Conservation (phyloP, 148 eudicot species). For the Limonium bicolor region DNA sequence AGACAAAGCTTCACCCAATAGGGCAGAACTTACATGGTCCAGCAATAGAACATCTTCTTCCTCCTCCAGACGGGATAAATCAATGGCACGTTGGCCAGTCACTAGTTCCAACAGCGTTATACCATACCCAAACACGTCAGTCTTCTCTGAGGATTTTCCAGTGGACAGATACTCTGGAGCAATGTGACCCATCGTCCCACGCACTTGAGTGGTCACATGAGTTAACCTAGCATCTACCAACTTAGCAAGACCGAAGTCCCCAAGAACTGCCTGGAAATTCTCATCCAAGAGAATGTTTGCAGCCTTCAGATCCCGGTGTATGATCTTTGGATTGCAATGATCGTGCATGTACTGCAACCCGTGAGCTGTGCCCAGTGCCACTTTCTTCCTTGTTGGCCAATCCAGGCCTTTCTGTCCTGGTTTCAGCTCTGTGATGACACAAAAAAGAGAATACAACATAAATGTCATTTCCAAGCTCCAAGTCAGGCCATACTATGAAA, state of each 20-base stretch:
- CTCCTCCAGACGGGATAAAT: slow-evolving; percentile 84
- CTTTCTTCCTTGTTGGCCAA: slow-evolving; percentile 61
- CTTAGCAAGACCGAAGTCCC: slow-evolving; percentile 88
- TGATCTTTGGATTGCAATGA: slow-evolving; percentile 85
- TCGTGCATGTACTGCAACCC: slow-evolving; percentile 90
- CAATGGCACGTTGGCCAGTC: slow-evolving; percentile 90
- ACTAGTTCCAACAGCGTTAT: slow-evolving; percentile 82
- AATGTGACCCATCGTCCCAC: slow-evolving; percentile 98
- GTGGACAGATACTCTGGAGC: slow-evolving; percentile 92
- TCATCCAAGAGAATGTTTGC: slow-evolving; percentile 85
- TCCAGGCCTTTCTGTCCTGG: slow-evolving; percentile 75
- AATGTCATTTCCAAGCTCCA: no score
- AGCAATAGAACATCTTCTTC: slow-evolving; percentile 85
- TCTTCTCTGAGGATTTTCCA: slow-evolving; percentile 91
- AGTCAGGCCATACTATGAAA: no score
- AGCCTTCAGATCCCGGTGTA: slow-evolving; percentile 94
- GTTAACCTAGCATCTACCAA: slow-evolving; percentile 63
- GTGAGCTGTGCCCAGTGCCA: slow-evolving; percentile 81
- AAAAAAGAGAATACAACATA: slow-evolving; percentile 3
- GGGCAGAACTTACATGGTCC: slow-evolving; percentile 96
- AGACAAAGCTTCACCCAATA: no score
- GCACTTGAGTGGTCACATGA: slow-evolving; percentile 83
- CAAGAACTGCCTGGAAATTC: slow-evolving; percentile 70
- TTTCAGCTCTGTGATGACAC: slow-evolving; percentile 36
- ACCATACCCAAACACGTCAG: slow-evolving; percentile 96